Conservation (phyloP, 2,329 filamentous ascomycete species). For the Phoma sp. region DNA sequence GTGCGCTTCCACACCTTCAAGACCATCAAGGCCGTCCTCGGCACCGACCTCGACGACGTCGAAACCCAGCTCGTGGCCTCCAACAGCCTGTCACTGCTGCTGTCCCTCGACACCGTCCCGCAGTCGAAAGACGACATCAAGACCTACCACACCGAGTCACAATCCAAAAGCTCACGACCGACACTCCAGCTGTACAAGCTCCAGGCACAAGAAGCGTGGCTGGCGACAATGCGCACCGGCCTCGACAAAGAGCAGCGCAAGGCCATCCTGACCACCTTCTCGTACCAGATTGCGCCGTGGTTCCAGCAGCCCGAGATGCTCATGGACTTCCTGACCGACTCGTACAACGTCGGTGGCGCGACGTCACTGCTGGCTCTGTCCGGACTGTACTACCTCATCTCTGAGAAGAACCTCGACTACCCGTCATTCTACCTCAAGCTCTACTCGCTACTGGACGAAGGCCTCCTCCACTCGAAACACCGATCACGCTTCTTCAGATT, state of each 20-base stretch:
- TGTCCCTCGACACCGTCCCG: constrained; percentile 74
- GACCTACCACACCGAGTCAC: constrained; percentile 71
- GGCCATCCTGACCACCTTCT: constrained; percentile 75
- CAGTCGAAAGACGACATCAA: constrained; percentile 70
- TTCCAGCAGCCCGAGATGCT: constrained; percentile 87
- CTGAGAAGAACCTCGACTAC: constrained; percentile 93
- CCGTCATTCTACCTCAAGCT: constrained; percentile 92
- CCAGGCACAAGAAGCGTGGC: constrained; percentile 85
- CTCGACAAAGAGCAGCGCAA: constrained; percentile 80
- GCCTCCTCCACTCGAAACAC: constrained; percentile 91
- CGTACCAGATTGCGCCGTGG: constrained; percentile 83
- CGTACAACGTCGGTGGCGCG: constrained; percentile 84
- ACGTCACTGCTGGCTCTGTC: constrained; percentile 88
- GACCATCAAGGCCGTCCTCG: constrained; percentile 67
- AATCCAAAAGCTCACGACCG: constrained; percentile 67
- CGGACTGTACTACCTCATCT: constrained; percentile 93
- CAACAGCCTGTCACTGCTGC: constrained; percentile 68
- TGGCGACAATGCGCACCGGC: constrained; percentile 73
- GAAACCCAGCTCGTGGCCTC: constrained; percentile 46
- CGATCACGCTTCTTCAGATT: constrained; percentile 92
- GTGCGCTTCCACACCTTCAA: constrained; percentile 83
- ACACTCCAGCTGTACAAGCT: constrained; percentile 77
- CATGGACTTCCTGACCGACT: constrained; percentile 96
- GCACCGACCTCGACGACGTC: constrained; percentile 33
- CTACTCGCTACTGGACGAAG: constrained; percentile 87